phyloP scores from a whole-genome alignment of 1,284 basidiomycete genomes.

The Ustilago hordei region DNA sequence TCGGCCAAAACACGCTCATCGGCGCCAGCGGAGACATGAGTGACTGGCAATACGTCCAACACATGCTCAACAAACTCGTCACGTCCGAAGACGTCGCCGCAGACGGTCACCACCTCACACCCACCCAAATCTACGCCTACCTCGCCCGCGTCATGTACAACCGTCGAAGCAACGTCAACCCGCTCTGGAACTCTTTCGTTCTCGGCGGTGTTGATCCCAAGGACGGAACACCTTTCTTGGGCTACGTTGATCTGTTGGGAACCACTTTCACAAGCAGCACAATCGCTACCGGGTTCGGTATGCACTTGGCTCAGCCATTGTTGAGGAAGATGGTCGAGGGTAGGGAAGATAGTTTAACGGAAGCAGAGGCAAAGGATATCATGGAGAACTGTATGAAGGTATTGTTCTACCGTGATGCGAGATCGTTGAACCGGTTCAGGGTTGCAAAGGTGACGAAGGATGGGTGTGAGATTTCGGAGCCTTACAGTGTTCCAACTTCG shows the following conservation, averaged over 20 bases:
- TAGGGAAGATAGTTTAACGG: constrained; percentile 78
- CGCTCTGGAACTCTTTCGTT: constrained; percentile 93
- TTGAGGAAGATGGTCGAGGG: constrained; percentile 91
- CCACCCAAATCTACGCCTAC: constrained; percentile 92
- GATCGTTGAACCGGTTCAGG: constrained; percentile 98
- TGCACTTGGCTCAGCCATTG: constrained; percentile 91
- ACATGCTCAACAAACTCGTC: constrained; percentile 70
- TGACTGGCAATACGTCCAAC: constrained; percentile 94
- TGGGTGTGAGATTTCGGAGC: constrained; percentile 84
- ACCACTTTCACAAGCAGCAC: constrained; percentile 95
- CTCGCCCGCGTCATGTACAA: constrained; percentile 91
- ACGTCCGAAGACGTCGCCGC: constrained; percentile 80
- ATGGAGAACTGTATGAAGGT: constrained; percentile 91
- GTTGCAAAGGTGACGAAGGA: constrained; percentile 85
- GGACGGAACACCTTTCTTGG: constrained; percentile 72
- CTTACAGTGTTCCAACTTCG: constrained; percentile 80
- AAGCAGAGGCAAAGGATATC: constrained; percentile 83
- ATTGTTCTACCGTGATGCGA: constrained; percentile 94
- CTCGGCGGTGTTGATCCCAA: constrained; percentile 75
- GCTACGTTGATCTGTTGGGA: constrained; percentile 95
- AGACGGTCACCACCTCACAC: constrained; percentile 87
- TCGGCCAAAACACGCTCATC: constrained; percentile 83
- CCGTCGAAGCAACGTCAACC: constrained; percentile 87
- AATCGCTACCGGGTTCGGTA: constrained; percentile 95
- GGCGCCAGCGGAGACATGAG: constrained; percentile 97